A percentile compares a stretch with the other conserved stretches of the same genome.
These are phyloP conservation scores for Torulaspora pretoriensis DNA, from an alignment of 1,139 yeast genomes.

Conservation along the genomic window DNA sequence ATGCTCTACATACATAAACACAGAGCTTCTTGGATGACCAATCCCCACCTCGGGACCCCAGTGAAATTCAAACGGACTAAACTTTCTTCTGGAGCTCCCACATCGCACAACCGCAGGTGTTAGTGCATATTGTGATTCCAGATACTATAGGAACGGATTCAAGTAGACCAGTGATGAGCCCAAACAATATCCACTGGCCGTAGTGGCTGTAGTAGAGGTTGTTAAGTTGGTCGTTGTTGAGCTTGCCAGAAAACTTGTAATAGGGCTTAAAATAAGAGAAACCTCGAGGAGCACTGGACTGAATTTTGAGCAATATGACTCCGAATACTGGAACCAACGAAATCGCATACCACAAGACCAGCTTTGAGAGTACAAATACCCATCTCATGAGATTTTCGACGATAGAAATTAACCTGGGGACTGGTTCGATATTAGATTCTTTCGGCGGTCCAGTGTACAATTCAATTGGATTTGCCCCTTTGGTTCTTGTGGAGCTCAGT, in stretches of 20 bases:
- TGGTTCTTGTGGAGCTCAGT: not conserved
- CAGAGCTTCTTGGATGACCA: too few relatives aligned
- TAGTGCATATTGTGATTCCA: constrained; percentile 14
- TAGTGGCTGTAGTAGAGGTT: constrained; percentile 13
- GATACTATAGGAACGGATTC: constrained; percentile 18
- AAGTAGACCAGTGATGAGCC: constrained; percentile 12
- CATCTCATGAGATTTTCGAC: not conserved
- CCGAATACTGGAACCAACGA: constrained; percentile 17
- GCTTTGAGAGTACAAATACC: not conserved
- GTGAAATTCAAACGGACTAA: too few relatives aligned
- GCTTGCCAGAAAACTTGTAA: constrained; percentile 9
- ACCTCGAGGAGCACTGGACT: constrained; percentile 14
- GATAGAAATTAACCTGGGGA: not conserved
- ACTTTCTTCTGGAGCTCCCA: constrained; percentile 8
- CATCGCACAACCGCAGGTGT: constrained; percentile 17
- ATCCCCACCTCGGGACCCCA: too few relatives aligned
- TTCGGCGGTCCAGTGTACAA: not conserved
- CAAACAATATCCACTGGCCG: constrained; percentile 18
- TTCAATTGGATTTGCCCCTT: not conserved
- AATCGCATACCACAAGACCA: constrained; percentile 6
- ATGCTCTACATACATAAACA: too few relatives aligned
- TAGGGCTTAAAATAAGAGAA: constrained; percentile 16
- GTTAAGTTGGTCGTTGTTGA: constrained; percentile 7
- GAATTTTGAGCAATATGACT: constrained; percentile 8
- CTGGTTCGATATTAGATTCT: not conserved